phyloP scores from a whole-genome alignment of 352 stramenopile genomes.

The Globisporangium recalcitrans region DNA sequence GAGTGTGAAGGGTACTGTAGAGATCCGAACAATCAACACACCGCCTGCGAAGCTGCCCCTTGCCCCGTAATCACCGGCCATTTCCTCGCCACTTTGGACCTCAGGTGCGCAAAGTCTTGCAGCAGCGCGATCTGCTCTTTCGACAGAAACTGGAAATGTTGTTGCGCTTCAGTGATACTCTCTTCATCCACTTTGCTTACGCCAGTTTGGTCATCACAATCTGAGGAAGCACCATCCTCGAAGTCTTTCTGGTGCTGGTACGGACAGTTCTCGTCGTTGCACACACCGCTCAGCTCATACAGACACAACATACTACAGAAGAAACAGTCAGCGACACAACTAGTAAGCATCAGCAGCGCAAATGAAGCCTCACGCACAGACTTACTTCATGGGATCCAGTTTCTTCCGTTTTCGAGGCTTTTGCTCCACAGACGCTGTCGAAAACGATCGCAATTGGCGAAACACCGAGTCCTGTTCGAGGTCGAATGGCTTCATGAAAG shows the following conservation, averaged over 20 bases:
- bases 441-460: conserved; percentile 26
- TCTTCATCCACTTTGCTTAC: not conserved
- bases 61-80: conserved; percentile 39
- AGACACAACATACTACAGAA: conserved; percentile 53
- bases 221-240: conserved; percentile 1
- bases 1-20: not conserved
- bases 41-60: not conserved
- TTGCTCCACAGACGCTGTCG: not conserved
- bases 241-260: conserved; percentile 68
- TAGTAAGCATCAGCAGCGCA: not conserved
- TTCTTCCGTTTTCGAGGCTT: conserved; percentile 16
- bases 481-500: conserved; percentile 7
- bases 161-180: not conserved
- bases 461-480: conserved; percentile 17
- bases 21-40: not conserved
- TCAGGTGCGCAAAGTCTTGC: conserved; percentile 33
- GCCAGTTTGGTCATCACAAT: conserved; percentile 4
- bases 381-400: conserved; percentile 57
- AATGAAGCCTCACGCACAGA: not conserved
- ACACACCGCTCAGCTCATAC: conserved; percentile 70
- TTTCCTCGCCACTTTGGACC: conserved; percentile 27
- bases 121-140: conserved; percentile 32
- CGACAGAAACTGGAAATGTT: conserved; percentile 1
- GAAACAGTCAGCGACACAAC: not conserved
- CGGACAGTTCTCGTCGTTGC: conserved; percentile 65